A percentile compares a stretch with the other conserved stretches of the same genome.
Conservation (phyloP, 805 yeast genomes). For the Hanseniaspora mollemarum region DNA sequence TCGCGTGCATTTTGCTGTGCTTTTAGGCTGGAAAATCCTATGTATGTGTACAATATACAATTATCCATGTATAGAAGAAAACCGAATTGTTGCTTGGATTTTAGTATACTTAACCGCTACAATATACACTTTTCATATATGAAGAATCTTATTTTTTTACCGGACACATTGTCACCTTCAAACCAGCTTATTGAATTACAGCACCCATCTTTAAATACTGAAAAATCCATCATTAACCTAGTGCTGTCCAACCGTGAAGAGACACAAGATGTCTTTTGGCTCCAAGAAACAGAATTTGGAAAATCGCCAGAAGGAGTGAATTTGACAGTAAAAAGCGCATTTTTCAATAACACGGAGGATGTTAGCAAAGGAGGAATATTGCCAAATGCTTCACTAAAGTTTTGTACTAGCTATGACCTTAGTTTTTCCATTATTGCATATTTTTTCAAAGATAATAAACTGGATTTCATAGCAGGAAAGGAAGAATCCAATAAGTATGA, state of each 20-base stretch:
- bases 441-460: not conserved
- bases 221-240: not conserved
- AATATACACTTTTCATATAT: slow-evolving; percentile 11
- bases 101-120: too few relatives aligned
- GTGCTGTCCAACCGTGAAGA: not conserved
- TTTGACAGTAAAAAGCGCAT: slow-evolving; percentile 2
- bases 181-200: not conserved
- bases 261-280: slow-evolving; percentile 1
- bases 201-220: slow-evolving; percentile 1
- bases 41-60: too few relatives aligned
- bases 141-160: slow-evolving; percentile 29
- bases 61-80: too few relatives aligned
- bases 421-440: slow-evolving; percentile 5
- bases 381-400: not conserved
- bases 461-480: not conserved
- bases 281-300: slow-evolving; percentile 5
- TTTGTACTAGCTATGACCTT: slow-evolving; percentile 5
- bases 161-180: slow-evolving; percentile 8
- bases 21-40: too few relatives aligned
- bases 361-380: slow-evolving; percentile 5
- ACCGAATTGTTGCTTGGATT: too few relatives aligned
- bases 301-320: slow-evolving; percentile 11
- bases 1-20: too few relatives aligned
- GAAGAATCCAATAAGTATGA: not conserved
- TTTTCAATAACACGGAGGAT: slow-evolving; percentile 3